A percentile compares a stretch with the other conserved stretches of the same genome.
Conservation (phyloP, 345 rosid genomes). For the Boechera stricta region DNA sequence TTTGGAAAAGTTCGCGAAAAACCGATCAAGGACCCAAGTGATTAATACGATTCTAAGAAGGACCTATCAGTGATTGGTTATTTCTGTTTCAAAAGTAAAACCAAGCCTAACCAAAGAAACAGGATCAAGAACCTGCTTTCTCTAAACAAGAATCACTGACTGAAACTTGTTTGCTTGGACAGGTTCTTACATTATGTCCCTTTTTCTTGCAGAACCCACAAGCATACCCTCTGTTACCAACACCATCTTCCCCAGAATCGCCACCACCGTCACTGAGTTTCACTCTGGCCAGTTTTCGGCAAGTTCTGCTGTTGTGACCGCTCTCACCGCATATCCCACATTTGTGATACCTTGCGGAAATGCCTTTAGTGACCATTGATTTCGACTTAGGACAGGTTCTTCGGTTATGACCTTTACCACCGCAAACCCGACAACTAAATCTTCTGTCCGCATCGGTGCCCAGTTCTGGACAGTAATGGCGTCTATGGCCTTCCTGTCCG, state of each 20-base stretch:
- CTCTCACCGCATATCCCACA: slow-evolving; percentile 61
- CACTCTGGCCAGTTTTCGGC: slow-evolving; percentile 47
- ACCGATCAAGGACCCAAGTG: neutral
- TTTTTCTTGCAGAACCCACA: slow-evolving; percentile 56
- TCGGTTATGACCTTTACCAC: slow-evolving; percentile 83
- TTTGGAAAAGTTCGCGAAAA: neutral
- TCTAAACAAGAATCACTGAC: slow-evolving; percentile 25
- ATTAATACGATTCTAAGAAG: neutral
- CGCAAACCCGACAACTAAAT: slow-evolving; percentile 71
- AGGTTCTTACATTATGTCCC: slow-evolving; percentile 66
- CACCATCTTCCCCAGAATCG: neutral
- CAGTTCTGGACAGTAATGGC: slow-evolving; percentile 82
- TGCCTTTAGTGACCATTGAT: slow-evolving; percentile 38
- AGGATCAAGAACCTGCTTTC: slow-evolving; percentile 23
- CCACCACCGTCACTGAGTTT: slow-evolving; percentile 1
- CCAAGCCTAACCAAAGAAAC: slow-evolving; percentile 13
- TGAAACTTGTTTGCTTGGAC: slow-evolving; percentile 49
- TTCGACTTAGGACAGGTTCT: slow-evolving; percentile 69
- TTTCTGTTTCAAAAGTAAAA: neutral
- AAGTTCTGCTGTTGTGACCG: slow-evolving; percentile 85
- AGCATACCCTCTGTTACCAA: slow-evolving; percentile 43
- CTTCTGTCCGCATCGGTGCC: slow-evolving; percentile 51
- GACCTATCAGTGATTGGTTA: neutral
- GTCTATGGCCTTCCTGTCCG: slow-evolving; percentile 90
- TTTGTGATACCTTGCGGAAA: slow-evolving; percentile 41